These are phyloP conservation scores for Pleurostoma richardsiae DNA, from an alignment of 2,329 filamentous ascomycete genomes.

Conservation along the genomic window DNA sequence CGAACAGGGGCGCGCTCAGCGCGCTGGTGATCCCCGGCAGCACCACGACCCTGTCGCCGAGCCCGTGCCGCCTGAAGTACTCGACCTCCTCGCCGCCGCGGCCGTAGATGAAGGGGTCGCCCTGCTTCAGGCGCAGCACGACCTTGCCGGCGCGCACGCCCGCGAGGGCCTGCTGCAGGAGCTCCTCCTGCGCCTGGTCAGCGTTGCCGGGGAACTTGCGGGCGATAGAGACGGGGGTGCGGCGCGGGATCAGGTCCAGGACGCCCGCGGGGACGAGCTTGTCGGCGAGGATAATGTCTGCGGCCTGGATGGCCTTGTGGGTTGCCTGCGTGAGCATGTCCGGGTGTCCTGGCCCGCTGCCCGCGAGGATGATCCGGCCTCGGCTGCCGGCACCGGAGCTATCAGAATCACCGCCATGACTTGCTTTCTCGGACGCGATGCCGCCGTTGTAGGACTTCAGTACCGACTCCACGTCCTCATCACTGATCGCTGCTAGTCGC, in stretches of 20 bases:
- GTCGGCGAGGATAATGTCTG: constrained; percentile 78
- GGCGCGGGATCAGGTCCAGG: constrained; percentile 82
- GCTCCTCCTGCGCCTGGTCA: constrained; percentile 85
- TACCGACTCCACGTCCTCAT: constrained; percentile 72
- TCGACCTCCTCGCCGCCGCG: constrained; percentile 88
- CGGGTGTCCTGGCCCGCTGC: constrained; percentile 88
- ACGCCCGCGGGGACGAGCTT: constrained; percentile 83
- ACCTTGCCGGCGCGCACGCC: constrained; percentile 63
- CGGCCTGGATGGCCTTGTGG: constrained; percentile 67
- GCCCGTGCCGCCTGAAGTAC: constrained; percentile 72
- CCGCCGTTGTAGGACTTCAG: constrained; percentile 62
- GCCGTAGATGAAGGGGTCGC: constrained; percentile 94
- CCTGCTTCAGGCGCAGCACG: constrained; percentile 89
- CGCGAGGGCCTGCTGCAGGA: constrained; percentile 71
- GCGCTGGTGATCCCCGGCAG: constrained; percentile 89
- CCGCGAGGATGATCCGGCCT: constrained; percentile 81
- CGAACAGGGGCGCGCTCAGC: constrained; percentile 81
- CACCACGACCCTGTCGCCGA: constrained; percentile 59
- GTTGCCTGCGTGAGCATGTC: constrained; percentile 84
- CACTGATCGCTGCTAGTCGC: constrained; percentile 72
- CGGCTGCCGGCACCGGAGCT: constrained; percentile 20
- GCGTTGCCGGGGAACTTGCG: constrained; percentile 98
- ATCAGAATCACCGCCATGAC: constrained; percentile 10
- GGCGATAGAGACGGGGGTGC: constrained; percentile 85
- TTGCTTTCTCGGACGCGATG: constrained; percentile 6